phyloP scores from a whole-genome alignment of 2,329 filamentous ascomycete genomes.

The Emmonsiellopsis sp. region DNA sequence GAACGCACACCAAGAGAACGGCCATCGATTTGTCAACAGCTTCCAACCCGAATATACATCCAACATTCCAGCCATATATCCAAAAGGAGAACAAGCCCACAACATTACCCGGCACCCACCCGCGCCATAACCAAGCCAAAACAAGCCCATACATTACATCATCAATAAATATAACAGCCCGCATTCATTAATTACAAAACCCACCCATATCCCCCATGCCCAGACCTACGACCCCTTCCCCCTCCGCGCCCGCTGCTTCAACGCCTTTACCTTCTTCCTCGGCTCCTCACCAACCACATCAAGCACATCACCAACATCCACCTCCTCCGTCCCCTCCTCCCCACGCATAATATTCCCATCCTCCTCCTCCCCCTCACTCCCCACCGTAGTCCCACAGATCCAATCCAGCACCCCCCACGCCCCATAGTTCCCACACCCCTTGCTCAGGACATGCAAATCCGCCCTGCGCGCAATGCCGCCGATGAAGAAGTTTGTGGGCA shows the following conservation, averaged over 20 bases:
- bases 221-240: background rate
- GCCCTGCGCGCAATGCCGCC: slow-evolving; percentile 49
- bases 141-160: too few species aligned
- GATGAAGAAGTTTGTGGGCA: slow-evolving; percentile 51
- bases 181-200: too few species aligned
- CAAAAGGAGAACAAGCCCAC: too few species aligned
- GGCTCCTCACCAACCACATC: slow-evolving; percentile 22
- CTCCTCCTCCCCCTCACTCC: slow-evolving; percentile 31
- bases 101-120: too few species aligned
- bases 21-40: too few species aligned
- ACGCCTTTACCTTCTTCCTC: slow-evolving; percentile 21
- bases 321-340: slow-evolving; percentile 22
- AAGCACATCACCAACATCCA: slow-evolving; percentile 25
- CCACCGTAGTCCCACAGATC: slow-evolving; percentile 31
- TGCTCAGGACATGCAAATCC: slow-evolving; percentile 45
- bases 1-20: too few species aligned
- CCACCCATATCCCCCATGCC: background rate
- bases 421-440: slow-evolving; percentile 38
- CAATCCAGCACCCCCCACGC: slow-evolving; percentile 39
- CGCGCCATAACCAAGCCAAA: too few species aligned
- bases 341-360: slow-evolving; percentile 25
- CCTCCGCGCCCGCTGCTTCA: slow-evolving; percentile 5
- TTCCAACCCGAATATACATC: too few species aligned
- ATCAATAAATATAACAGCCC: too few species aligned
- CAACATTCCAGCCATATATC: too few species aligned